Base-by-base conservation (phyloP, 192 early-diverging fungal species). In the Borealophlyctis nickersoniae region DNA sequence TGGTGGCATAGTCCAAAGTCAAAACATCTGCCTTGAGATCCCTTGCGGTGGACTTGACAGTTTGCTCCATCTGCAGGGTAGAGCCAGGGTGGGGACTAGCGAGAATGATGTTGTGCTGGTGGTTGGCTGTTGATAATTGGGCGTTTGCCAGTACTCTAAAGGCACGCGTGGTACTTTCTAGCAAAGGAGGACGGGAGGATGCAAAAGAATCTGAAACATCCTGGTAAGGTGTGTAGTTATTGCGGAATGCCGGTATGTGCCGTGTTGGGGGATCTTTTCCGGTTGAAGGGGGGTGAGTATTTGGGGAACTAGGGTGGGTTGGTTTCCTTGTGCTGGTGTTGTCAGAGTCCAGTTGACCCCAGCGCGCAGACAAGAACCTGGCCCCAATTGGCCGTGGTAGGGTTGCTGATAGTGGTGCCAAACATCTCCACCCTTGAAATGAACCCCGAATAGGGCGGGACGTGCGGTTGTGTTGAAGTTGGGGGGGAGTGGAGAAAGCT, bases 21-120 rank as follows among this genome's bases (percentile, higher is more conserved):
- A 89, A 33, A 19, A 91, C 52, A 68, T 84, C 83, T 29, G 89
- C 87, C 5, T 64, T 68, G 0, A 79, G 30, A 0, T 76, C 78
- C 4, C 65, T 59, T 3, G 86, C 86, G 24, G 77, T 39, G 3
- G 72, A 75, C 34, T 73, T 22, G 11, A 61, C 75, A 0, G 63
- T 67, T 4, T 36, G 61, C 31, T 80, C 75, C 48, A 77, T 52
- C n/a, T 62, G 66, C 2, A 19, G 14, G 27, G 56, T 36, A 4
- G 74, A 66, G 9, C 78, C 78, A 7, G 78, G 78, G 59, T 80
- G 78, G 26, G 78, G 78, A 26, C 57, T 69, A 29, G 67, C 66
- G n/a, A 80, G 62, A n/a, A 74, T n/a, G 29, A 74, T 70, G 61
- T 66, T 69, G 48, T 60, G 7, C 5, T 23, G 5, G 13, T 5